Conservation (phyloP, 192 early-diverging fungal genomes). For the Coemansia sp. region DNA sequence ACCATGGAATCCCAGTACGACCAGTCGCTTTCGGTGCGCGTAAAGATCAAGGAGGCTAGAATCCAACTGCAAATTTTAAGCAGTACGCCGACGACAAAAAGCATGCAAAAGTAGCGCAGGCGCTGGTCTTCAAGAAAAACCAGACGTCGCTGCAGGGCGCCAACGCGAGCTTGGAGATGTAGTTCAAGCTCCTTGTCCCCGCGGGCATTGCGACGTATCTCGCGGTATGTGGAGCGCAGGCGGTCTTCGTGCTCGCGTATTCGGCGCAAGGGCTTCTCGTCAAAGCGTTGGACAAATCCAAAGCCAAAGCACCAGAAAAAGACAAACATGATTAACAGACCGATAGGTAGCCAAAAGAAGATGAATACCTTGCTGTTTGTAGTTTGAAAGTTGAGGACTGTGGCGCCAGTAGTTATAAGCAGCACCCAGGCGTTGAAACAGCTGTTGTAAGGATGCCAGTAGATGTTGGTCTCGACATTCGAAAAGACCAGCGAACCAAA, state of each 20-base stretch:
- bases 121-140: constrained; percentile 23
- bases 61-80: constrained; percentile 49
- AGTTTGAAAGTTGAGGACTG: constrained; percentile 29
- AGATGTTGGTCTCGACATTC: constrained; percentile 26
- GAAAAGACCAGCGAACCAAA: constrained; percentile 50
- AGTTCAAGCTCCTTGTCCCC: constrained; percentile 21
- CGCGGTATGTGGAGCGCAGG: constrained; percentile 30
- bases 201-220: constrained; percentile 22
- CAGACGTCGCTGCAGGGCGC: constrained; percentile 22
- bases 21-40: constrained; percentile 43
- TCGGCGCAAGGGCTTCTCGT: constrained; percentile 47
- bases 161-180: constrained; percentile 13
- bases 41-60: constrained; percentile 40
- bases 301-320: constrained; percentile 48
- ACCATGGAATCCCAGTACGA: constrained; percentile 54
- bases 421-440: constrained; percentile 47
- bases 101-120: constrained; percentile 32
- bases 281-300: constrained; percentile 47
- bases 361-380: constrained; percentile 49
- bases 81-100: constrained; percentile 34
- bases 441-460: constrained; percentile 55
- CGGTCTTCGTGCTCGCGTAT: constrained; percentile 35
- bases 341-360: constrained; percentile 56
- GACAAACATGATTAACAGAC: constrained; percentile 50
- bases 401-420: constrained; percentile 45